These are phyloP conservation scores for Betula pendula DNA, from an alignment of 306 rosid species.

Conservation along the genomic window DNA sequence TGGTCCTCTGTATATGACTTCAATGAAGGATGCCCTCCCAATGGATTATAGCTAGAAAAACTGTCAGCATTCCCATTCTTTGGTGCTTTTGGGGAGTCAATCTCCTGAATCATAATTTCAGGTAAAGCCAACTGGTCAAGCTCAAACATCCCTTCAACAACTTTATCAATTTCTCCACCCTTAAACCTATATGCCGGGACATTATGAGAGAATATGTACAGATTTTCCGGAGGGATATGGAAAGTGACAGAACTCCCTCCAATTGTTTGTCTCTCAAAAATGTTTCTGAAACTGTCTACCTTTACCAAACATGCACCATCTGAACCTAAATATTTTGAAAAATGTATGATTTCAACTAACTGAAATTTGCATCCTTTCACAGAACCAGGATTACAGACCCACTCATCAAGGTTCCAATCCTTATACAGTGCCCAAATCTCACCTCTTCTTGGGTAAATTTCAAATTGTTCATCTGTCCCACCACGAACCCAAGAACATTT, in stretches of 20 bases:
- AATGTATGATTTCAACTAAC: conserved; percentile 27
- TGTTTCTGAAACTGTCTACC: conserved; percentile 20
- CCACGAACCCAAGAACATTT: conserved; percentile 19
- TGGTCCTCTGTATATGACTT: no score
- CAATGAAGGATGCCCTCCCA: background rate
- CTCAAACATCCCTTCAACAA: no score
- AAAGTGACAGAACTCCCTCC: conserved; percentile 12
- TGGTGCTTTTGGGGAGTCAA: no score
- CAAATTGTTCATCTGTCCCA: conserved; percentile 20
- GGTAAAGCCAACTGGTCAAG: no score
- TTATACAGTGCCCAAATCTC: conserved; percentile 32
- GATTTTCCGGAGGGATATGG: conserved; percentile 5
- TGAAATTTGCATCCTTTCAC: conserved; percentile 1
- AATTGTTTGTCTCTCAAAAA: conserved; percentile 18
- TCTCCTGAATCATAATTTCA: no score
- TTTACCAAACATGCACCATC: conserved; percentile 16
- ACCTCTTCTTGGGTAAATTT: conserved; percentile 28
- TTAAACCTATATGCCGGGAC: no score
- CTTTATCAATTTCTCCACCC: no score
- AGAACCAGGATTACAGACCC: background rate
- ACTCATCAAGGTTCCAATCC: conserved; percentile 23
- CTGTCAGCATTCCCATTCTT: no score
- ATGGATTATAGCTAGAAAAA: background rate
- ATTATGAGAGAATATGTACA: background rate
- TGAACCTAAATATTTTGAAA: conserved; percentile 22